phyloP scores from a whole-genome alignment of 1,284 basidiomycete genomes.

The Rhodotorula glutinis region DNA sequence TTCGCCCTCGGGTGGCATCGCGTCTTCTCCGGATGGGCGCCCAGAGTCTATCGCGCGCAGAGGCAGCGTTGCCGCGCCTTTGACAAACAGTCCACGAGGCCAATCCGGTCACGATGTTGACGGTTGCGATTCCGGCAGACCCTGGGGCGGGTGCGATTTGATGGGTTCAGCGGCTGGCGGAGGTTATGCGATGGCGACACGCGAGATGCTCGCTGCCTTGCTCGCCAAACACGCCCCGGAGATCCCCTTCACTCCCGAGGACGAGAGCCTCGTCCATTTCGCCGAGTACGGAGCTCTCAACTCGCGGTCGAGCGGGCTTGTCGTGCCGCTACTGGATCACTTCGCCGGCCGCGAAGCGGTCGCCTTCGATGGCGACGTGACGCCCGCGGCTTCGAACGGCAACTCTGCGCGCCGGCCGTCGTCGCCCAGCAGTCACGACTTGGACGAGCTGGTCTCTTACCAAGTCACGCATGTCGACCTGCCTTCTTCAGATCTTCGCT shows the following conservation, averaged over 20 bases:
- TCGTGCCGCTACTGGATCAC: constrained; percentile 46
- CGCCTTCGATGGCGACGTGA: constrained; percentile 11
- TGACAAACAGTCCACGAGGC: neutral
- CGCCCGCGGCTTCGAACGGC: neutral
- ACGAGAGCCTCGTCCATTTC: constrained; percentile 42
- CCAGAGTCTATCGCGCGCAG: no score
- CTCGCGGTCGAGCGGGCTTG: constrained; percentile 44
- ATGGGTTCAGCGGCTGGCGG: constrained; percentile 41
- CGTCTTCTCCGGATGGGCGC: no score
- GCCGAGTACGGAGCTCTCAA: constrained; percentile 50
- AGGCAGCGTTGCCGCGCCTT: no score
- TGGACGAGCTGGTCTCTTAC: constrained; percentile 41
- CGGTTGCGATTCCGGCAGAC: neutral
- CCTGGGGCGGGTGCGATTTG: constrained; percentile 21
- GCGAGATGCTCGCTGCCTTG: constrained; percentile 44
- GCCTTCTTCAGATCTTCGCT: constrained; percentile 46
- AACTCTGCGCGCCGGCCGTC: constrained; percentile 9
- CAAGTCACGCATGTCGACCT: constrained; percentile 48
- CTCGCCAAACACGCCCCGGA: constrained; percentile 41
- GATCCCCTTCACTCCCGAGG: constrained; percentile 42
- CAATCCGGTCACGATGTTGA: neutral
- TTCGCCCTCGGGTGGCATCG: no score
- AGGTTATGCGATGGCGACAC: constrained; percentile 47
- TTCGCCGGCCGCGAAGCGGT: constrained; percentile 34
- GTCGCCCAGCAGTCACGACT: neutral